Percentiles rank a stretch among this genome's conserved stretches.
phyloP scores from a whole-genome alignment of 306 rosid genomes.

The Quercus dentata region DNA sequence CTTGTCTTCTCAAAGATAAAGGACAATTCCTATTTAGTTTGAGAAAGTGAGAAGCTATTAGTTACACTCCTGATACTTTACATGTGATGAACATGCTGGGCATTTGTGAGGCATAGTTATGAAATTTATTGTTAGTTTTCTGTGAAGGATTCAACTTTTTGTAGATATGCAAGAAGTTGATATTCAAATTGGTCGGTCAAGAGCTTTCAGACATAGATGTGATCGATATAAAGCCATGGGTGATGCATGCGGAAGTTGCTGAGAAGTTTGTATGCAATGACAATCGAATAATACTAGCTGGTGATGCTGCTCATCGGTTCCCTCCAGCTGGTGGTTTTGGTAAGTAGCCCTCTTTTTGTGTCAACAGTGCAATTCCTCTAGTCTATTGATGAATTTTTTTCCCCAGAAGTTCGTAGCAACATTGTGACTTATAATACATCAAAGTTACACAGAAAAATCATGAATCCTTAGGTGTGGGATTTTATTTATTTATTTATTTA shows the following conservation, averaged over 20 bases:
- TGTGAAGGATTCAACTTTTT: constrained; percentile 29
- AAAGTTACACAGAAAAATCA: neutral
- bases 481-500: neutral
- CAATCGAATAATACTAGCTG: constrained; percentile 72
- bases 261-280: constrained; percentile 63
- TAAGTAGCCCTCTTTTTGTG: constrained; percentile 40
- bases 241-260: constrained; percentile 98
- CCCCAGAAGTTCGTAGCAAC: neutral
- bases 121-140: constrained; percentile 7
- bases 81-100: constrained; percentile 4
- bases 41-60: neutral
- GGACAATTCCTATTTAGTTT: neutral
- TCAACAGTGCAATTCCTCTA: constrained; percentile 8
- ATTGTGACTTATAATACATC: no score
- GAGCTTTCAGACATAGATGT: constrained; percentile 69
- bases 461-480: neutral
- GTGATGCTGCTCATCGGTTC: constrained; percentile 96
- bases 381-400: neutral
- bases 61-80: neutral
- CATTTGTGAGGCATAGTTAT: neutral
- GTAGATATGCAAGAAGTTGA: constrained; percentile 72
- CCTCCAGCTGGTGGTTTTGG: constrained; percentile 99
- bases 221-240: constrained; percentile 85
- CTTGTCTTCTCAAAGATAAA: neutral
- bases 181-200: constrained; percentile 75